These are phyloP conservation scores for Solanum medicagineum DNA, from an alignment of 257 asterid genomes.

Conservation along the genomic window DNA sequence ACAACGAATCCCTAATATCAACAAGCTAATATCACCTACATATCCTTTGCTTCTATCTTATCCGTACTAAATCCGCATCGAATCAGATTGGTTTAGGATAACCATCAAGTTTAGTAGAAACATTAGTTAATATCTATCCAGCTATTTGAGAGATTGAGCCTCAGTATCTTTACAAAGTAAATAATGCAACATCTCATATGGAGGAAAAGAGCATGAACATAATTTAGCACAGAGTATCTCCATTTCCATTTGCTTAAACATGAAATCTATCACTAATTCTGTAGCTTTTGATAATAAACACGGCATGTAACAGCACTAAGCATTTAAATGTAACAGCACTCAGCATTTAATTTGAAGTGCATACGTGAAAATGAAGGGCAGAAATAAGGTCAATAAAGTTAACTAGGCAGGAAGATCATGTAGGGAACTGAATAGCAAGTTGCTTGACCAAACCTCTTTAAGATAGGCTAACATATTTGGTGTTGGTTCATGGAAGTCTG, in stretches of 20 bases:
- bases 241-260: not conserved
- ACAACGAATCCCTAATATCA: not conserved
- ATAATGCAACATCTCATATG: not conserved
- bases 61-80: not conserved
- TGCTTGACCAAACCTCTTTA: constrained; percentile 61
- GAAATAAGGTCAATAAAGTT: not conserved
- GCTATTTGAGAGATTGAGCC: not conserved
- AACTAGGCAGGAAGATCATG: not conserved
- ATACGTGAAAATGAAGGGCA: not conserved
- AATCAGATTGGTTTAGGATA: not conserved
- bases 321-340: not conserved
- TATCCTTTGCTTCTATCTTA: not conserved
- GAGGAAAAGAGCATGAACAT: not conserved
- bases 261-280: not conserved
- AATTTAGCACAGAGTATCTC: not conserved
- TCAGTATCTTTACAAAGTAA: not conserved
- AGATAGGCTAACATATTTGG: constrained; percentile 83
- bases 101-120: not conserved
- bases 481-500: constrained; percentile 97
- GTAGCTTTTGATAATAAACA: not conserved
- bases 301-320: not conserved
- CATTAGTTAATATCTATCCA: not conserved
- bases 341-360: not conserved
- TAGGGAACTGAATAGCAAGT: not conserved
- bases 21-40: not conserved